Evolutionary conservation across 176 grass and related monocot genomes (phyloP).

Genomic region (Melocanna baccifera): DNA sequence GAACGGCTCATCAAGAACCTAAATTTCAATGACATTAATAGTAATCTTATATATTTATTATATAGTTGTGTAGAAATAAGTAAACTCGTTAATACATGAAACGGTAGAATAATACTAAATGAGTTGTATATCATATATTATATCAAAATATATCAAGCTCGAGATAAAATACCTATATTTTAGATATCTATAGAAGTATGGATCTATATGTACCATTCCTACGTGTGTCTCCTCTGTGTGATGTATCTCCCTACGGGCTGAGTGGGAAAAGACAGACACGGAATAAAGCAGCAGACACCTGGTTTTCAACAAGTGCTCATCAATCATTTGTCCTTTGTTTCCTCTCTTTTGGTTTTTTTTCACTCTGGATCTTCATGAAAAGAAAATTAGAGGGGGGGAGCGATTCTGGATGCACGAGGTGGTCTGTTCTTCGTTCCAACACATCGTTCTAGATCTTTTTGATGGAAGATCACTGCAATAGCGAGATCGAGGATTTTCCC

Average conservation of each 20-base stretch:
- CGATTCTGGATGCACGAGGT: not conserved
- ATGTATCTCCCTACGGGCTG: not conserved
- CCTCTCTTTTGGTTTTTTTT: not conserved
- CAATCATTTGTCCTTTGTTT: not conserved
- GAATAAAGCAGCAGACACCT: not conserved
- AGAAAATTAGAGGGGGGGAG: not conserved
- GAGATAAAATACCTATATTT: too few species aligned
- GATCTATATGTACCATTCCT: too few species aligned
- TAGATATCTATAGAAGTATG: too few species aligned
- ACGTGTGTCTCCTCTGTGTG: too few species aligned
- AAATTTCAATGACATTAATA: too few species aligned
- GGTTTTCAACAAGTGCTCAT: not conserved
- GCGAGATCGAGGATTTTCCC: not conserved
- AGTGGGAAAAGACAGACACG: not conserved
- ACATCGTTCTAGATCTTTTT: not conserved
- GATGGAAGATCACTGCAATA: not conserved
- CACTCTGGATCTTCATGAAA: not conserved
- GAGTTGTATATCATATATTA: too few species aligned
- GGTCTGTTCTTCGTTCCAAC: not conserved
- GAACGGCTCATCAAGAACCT: too few species aligned
- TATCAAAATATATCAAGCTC: too few species aligned
- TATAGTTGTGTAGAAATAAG: too few species aligned
- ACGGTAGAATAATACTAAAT: too few species aligned
- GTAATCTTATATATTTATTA: too few species aligned
- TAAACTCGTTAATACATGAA: too few species aligned